Evolutionary conservation across 768 basidiomycete species (phyloP), one percentile per base, ranked within the genome.

Genomic region (Albatrellus ellisii): DNA sequence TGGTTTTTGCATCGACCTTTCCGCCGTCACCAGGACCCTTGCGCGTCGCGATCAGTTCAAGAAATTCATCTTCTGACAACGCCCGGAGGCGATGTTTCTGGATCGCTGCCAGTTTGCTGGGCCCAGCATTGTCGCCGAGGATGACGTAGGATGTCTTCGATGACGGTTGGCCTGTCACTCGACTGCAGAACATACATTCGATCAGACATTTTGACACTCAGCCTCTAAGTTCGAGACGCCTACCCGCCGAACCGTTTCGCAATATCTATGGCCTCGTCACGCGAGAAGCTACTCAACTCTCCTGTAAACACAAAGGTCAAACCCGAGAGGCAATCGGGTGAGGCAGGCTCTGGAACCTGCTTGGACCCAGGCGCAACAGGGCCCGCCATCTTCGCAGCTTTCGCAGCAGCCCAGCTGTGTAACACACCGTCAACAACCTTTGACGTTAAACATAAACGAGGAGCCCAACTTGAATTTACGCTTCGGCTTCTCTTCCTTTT

Each of bases 231-330:
- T 41, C 21, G n/a, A 12, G 36, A 6, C 14, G 41, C 86, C 47
- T 37, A 90, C 92, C 79, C 92, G 52, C 90, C 90, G 55, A 77
- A 90, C 4, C 91, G 86, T 59, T 99, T 98, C 0, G 83, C 94
- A 5, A 94, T 59, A 52, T 94, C 90, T 21, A 67, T 56, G 0
- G 87, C 81, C 51, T 95, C 91, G 2, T 97, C 88, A 27, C 95
- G 71, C 1, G 87, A 78, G 49, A 98, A 77, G 45, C 81, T 83
- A 36, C 70, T 74, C 35, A 98, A 62, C 52, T 99, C 94, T 12
- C 92, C 95, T 0, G 95, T 98, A 50, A 99, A 99, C 17, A 99
- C 94, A 54, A 99, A 83, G 0, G 88, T 71, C 18, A 98, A 67
- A 0, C 92, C 92, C 0, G 79, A 72, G 7, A 99, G 67, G 54